Conservation (phyloP, 176 grass and related monocot species). For the Zizania latifolia region DNA sequence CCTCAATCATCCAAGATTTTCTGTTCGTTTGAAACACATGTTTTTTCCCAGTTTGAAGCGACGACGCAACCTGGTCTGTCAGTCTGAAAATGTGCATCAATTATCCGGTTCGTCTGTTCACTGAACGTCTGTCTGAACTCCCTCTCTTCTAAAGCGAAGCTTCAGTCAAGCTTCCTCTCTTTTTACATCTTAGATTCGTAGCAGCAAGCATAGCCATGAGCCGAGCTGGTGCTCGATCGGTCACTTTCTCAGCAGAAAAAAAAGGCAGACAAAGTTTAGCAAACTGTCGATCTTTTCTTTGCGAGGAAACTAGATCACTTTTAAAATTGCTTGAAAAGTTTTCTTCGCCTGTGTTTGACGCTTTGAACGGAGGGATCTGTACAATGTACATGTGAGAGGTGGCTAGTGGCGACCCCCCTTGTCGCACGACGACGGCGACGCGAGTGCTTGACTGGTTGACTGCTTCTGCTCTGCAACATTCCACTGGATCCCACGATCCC, state of each 20-base stretch:
- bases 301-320: background rate
- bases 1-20: background rate
- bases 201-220: background rate
- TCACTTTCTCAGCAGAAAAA: background rate
- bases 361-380: too few species aligned
- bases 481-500: too few species aligned
- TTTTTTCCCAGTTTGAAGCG: background rate
- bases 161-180: background rate
- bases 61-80: background rate
- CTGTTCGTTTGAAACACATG: background rate
- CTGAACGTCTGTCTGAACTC: background rate
- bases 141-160: background rate
- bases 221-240: background rate
- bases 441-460: too few species aligned
- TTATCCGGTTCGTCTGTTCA: background rate
- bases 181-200: background rate
- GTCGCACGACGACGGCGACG: too few species aligned
- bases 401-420: too few species aligned
- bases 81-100: background rate
- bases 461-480: too few species aligned
- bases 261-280: background rate
- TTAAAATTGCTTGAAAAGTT: too few species aligned
- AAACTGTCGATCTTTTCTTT: too few species aligned
- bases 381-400: too few species aligned
- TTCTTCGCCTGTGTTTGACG: too few species aligned